These are phyloP conservation scores for Kwoniella dejecticola DNA, from an alignment of 768 basidiomycete species.

Conservation along the genomic window DNA sequence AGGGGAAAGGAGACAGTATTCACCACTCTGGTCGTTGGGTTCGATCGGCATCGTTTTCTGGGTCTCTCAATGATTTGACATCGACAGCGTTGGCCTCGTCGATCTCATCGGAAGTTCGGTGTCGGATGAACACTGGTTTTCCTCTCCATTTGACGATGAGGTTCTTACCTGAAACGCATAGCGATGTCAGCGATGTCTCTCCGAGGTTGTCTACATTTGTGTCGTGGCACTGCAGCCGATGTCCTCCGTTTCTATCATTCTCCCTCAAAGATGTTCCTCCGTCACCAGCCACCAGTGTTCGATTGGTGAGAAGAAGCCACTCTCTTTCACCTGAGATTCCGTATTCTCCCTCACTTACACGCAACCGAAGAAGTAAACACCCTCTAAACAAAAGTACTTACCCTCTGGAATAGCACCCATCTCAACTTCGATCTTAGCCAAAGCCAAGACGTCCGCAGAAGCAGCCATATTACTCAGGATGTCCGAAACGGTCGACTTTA, in stretches of 20 bases:
- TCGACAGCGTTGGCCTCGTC: conserved; percentile 82
- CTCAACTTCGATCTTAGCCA: conserved; percentile 97
- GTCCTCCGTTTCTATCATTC: no score
- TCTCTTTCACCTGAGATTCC: no score
- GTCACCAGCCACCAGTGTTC: no score
- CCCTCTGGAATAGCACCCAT: conserved; percentile 85
- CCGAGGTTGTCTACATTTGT: no score
- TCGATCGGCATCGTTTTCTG: conserved; percentile 83
- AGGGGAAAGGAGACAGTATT: conserved; percentile 59
- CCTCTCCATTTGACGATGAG: conserved; percentile 80
- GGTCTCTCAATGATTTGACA: conserved; percentile 87
- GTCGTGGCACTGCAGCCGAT: no score
- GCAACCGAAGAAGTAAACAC: no score
- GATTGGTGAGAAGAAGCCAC: no score
- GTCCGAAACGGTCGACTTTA: conserved; percentile 89
- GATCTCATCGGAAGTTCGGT: conserved; percentile 87
- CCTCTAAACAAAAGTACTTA: conserved; percentile 53
- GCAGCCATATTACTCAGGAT: conserved; percentile 96
- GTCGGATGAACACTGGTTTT: conserved; percentile 98
- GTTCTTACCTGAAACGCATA: conserved; percentile 43
- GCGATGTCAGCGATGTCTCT: background rate
- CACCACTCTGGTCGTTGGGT: conserved; percentile 96
- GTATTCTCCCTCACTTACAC: no score
- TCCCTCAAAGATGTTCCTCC: no score
- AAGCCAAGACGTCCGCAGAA: conserved; percentile 93